These are phyloP conservation scores for Naganishia liquefaciens DNA, from an alignment of 1,284 basidiomycete species.

Conservation along the genomic window DNA sequence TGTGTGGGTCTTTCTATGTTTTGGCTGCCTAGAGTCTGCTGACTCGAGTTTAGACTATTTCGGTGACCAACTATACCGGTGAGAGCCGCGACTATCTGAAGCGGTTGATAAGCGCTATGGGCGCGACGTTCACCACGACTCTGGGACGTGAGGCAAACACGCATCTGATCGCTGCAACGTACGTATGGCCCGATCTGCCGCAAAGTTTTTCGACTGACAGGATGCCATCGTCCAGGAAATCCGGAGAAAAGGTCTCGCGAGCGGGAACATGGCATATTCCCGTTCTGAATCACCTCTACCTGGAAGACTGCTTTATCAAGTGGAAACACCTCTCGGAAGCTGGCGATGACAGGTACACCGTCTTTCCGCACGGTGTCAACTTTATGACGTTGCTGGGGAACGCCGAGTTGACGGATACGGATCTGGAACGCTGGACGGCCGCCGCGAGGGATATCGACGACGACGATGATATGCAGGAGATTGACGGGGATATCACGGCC, in stretches of 20 bases:
- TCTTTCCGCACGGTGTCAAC: constrained; percentile 67
- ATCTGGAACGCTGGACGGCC: constrained; percentile 40
- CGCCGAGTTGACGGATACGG: constrained; percentile 53
- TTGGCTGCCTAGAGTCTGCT: constrained; percentile 54
- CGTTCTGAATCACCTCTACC: constrained; percentile 82
- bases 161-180: constrained; percentile 79
- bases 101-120: constrained; percentile 72
- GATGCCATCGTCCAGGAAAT: constrained; percentile 55
- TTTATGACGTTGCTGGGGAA: constrained; percentile 64
- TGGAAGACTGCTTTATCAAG: constrained; percentile 79
- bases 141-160: constrained; percentile 64
- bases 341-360: constrained; percentile 64
- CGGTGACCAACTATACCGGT: constrained; percentile 84
- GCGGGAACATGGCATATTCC: constrained; percentile 78
- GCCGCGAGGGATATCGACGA: constrained; percentile 38
- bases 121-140: constrained; percentile 78
- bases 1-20: constrained; percentile 59
- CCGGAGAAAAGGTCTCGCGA: constrained; percentile 71
- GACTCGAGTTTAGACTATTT: constrained; percentile 62
- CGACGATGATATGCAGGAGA: constrained; percentile 42
- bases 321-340: constrained; percentile 58
- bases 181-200: constrained; percentile 44
- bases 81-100: constrained; percentile 80
- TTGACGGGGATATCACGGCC: constrained; percentile 35
- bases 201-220: background rate